Percentiles rank a stretch among this genome's conserved stretches.
These are phyloP conservation scores for Alternaria alternata DNA, from an alignment of 2,329 filamentous ascomycete species.

Conservation along the genomic window DNA sequence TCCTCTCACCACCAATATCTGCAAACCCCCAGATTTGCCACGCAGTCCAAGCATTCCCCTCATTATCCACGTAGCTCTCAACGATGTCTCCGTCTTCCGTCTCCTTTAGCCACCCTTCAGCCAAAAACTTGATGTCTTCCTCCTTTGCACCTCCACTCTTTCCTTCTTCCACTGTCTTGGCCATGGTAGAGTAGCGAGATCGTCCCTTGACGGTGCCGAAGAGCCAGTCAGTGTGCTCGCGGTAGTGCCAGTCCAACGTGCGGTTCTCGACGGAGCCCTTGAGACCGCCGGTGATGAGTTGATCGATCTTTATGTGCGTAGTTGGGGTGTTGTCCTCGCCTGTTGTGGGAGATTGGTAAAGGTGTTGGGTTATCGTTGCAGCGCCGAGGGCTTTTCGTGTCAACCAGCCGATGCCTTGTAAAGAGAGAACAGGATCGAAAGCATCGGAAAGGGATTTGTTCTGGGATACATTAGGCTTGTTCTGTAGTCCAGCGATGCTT, in stretches of 20 bases:
- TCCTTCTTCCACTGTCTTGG: constrained; percentile 30
- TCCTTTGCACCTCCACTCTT: constrained; percentile 29
- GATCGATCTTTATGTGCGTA: constrained; percentile 74
- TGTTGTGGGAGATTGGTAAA: constrained; percentile 51
- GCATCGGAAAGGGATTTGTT: constrained; percentile 78
- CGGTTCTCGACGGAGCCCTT: constrained; percentile 70
- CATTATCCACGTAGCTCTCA: constrained; percentile 46
- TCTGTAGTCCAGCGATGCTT: not conserved
- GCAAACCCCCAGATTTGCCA: constrained; percentile 48
- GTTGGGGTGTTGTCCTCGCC: constrained; percentile 29
- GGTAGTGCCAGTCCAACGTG: constrained; percentile 64
- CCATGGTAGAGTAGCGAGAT: constrained; percentile 58
- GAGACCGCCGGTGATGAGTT: constrained; percentile 75
- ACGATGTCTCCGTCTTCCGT: constrained; percentile 43
- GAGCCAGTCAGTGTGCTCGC: constrained; percentile 78
- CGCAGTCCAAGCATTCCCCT: constrained; percentile 47
- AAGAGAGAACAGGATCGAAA: constrained; percentile 71
- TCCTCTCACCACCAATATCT: constrained; percentile 42
- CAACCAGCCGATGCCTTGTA: constrained; percentile 68
- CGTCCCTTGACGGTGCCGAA: constrained; percentile 76
- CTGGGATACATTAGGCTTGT: constrained; percentile 54
- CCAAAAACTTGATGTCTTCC: constrained; percentile 35
- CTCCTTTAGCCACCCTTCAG: constrained; percentile 43
- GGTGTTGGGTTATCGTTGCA: constrained; percentile 72
- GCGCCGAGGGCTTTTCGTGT: constrained; percentile 74